Conservation (phyloP, 371 early-diverging fungal genomes). For the Sporodiniella umbellata region DNA sequence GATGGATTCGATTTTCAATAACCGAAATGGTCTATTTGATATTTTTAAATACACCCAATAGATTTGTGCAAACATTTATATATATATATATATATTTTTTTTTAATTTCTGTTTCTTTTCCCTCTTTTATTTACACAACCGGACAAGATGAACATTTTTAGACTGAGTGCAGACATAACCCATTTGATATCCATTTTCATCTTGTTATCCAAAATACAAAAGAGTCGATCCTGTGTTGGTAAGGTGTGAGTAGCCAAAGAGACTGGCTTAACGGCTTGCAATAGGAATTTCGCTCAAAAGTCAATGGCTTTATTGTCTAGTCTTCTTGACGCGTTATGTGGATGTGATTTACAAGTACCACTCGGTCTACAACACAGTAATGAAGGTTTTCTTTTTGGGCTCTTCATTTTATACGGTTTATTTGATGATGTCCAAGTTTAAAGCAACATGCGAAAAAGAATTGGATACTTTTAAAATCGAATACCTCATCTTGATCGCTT, state of each 20-base stretch:
- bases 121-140: not conserved
- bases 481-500: constrained; percentile 72
- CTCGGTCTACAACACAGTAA: constrained; percentile 90
- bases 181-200: constrained; percentile 94
- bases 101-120: constrained; percentile 2
- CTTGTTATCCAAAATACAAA: constrained; percentile 83
- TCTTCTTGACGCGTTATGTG: constrained; percentile 95
- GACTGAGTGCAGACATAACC: constrained; percentile 90
- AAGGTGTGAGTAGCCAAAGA: constrained; percentile 9
- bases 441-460: constrained; percentile 88
- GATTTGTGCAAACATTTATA: not conserved
- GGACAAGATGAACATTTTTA: constrained; percentile 87
- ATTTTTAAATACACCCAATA: no score
- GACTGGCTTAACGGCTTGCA: not conserved
- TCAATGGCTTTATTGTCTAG: constrained; percentile 91
- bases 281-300: constrained; percentile 97
- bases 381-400: constrained; percentile 95
- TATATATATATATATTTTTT: not conserved
- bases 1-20: no score
- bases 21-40: no score
- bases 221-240: constrained; percentile 84
- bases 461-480: constrained; percentile 92
- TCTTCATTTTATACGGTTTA: constrained; percentile 89
- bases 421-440: constrained; percentile 83
- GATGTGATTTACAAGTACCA: constrained; percentile 80